Evolutionary conservation across 805 yeast species (phyloP), one percentile per base, ranked within the genome.

Genomic region (Yarrowia sp.): DNA sequence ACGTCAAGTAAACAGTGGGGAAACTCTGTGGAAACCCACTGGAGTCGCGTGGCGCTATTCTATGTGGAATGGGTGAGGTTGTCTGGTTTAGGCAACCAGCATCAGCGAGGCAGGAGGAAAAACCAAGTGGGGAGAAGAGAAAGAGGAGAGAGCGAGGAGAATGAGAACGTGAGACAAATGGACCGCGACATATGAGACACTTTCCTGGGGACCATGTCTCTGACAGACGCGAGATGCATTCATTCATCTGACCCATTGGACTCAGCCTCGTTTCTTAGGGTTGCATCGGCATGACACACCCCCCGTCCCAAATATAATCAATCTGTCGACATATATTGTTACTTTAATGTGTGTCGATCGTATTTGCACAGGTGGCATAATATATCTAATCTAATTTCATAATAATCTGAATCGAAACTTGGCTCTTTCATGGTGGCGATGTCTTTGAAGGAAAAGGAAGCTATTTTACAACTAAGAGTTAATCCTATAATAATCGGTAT

Each of bases 31-130:
- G 53, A 49, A 49, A 26, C 53, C 22, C 22, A 50, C 55, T 50
- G 32, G 40, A n/a, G 40, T 36, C 59, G 59, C 59, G 59, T 38
- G 59, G 59, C 59, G 59, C 59, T 53, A 53, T 16, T 16, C 26
- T 16, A 12, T 12, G 45, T 53, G 59, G 59, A 53, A 53, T 53
- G 59, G 32, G 59, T 11, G 56, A 52, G 42, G 32, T 52, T 52
- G 40, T 35, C 56, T 52, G 16, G 26, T n/a, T 52, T 36, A 2
- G 26, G 56, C 9, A 35, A 10, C 26, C 42, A 16, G 45, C 59
- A 53, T 53, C 19, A 38, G 45, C 10, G 45, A 53, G 45, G 59
- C 59, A 53, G 45, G 59, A 53, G 59, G 45, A 40, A 22, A 19
- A 53, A 38, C 42, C 22, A 36, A 22, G 43, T 16, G 15, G 9